Evolutionary conservation across 352 stramenopile species (phyloP).

Genomic region (Blastocystis sp.): DNA sequence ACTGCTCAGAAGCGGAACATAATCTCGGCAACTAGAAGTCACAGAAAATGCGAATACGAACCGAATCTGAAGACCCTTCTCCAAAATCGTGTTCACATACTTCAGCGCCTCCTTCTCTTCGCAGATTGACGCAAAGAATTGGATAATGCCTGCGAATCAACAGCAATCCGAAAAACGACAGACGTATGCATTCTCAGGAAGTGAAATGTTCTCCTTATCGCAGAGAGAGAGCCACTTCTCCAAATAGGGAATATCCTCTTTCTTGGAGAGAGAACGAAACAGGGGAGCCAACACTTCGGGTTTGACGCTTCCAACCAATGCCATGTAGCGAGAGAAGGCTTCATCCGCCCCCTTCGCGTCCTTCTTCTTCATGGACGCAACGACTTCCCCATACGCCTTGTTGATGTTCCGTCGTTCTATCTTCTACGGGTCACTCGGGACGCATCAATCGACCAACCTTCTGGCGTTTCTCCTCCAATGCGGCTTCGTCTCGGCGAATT

Average conservation of each 20-base stretch:
- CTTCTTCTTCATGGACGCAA: constrained; percentile 26
- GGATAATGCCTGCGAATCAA: constrained; percentile 20
- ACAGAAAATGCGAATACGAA: not conserved
- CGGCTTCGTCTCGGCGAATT: not conserved
- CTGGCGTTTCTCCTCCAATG: not conserved
- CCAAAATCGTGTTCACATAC: constrained; percentile 3
- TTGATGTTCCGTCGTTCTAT: not conserved
- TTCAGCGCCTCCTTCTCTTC: constrained; percentile 23
- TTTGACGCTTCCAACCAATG: not conserved
- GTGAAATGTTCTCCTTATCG: not conserved
- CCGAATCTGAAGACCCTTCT: constrained; percentile 24
- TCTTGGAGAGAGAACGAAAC: not conserved
- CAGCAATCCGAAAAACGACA: not conserved
- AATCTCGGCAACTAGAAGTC: not conserved
- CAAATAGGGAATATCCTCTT: constrained; percentile 17
- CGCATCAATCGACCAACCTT: not conserved
- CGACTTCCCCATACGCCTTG: not conserved
- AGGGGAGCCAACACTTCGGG: not conserved
- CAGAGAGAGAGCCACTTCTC: not conserved
- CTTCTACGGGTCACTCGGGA: not conserved
- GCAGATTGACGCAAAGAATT: not conserved
- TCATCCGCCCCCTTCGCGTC: not conserved
- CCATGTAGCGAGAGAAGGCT: constrained; percentile 3
- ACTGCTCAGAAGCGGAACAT: not conserved
- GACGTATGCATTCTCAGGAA: constrained; percentile 31